These are phyloP conservation scores for Ascochyta koolunga DNA, from an alignment of 2,329 filamentous ascomycete species.

Conservation along the genomic window DNA sequence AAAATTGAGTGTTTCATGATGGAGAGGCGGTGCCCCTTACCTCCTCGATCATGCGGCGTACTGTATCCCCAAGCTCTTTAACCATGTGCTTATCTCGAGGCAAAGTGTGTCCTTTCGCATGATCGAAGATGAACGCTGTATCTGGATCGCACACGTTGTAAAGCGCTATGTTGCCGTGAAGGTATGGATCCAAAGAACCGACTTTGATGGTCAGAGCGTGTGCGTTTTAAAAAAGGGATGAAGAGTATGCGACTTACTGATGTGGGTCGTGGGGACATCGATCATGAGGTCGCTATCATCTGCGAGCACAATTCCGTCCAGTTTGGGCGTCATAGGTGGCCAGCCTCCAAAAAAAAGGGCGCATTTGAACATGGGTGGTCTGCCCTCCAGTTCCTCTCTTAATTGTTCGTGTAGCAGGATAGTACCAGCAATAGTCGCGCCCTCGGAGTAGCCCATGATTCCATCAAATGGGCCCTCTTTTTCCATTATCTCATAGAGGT, in stretches of 20 bases:
- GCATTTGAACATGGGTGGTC: constrained; percentile 47
- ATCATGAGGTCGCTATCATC: constrained; percentile 51
- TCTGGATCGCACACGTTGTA: constrained; percentile 68
- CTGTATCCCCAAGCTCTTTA: constrained; percentile 37
- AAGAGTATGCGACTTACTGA: constrained; percentile 22
- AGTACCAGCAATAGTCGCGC: constrained; percentile 61
- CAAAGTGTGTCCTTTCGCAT: constrained; percentile 68
- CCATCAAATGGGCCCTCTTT: constrained; percentile 53
- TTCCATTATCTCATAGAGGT: constrained; percentile 28
- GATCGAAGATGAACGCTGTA: constrained; percentile 66
- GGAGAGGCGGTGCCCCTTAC: constrained; percentile 16
- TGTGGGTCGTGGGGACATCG: constrained; percentile 51
- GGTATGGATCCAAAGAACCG: constrained; percentile 60
- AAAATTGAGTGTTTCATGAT: neutral
- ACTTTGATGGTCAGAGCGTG: constrained; percentile 15
- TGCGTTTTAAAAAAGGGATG: neutral
- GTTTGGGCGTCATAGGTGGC: constrained; percentile 48
- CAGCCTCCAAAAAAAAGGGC: constrained; percentile 58
- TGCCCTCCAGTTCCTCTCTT: constrained; percentile 22
- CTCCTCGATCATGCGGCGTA: constrained; percentile 35
- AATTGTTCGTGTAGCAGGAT: constrained; percentile 33
- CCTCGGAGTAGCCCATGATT: constrained; percentile 67
- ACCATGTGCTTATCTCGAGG: constrained; percentile 50
- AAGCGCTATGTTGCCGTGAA: constrained; percentile 65
- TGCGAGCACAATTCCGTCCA: constrained; percentile 43